Percentiles rank a stretch among this genome's conserved stretches.
phyloP scores from a whole-genome alignment of 768 basidiomycete species.

The Boletus sp. region DNA sequence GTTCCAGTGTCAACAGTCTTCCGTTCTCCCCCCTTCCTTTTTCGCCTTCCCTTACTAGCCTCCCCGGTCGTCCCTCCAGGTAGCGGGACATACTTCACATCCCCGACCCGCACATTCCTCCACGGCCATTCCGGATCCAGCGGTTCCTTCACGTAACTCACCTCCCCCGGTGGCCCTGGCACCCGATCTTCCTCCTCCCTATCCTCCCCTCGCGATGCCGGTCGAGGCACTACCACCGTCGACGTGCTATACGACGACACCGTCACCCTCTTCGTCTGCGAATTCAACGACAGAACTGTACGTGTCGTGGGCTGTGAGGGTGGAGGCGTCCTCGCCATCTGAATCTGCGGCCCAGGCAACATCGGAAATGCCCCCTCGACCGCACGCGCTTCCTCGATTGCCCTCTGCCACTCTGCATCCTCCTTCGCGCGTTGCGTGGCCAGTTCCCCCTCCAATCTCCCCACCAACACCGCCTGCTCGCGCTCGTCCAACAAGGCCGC shows the following conservation, averaged over 20 bases:
- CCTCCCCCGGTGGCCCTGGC: slow-evolving; percentile 37
- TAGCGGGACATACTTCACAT: slow-evolving; percentile 38
- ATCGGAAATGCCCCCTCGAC: slow-evolving; percentile 64
- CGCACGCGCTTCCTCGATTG: slow-evolving; percentile 44
- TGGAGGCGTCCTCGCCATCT: slow-evolving; percentile 7
- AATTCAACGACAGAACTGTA: slow-evolving; percentile 59
- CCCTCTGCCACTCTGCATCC: slow-evolving; percentile 45
- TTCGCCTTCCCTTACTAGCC: background rate
- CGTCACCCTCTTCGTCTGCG: slow-evolving; percentile 48
- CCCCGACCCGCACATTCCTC: slow-evolving; percentile 39
- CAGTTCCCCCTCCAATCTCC: slow-evolving; percentile 45
- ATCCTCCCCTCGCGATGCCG: slow-evolving; percentile 36
- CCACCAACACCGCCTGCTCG: slow-evolving; percentile 37
- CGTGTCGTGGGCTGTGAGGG: slow-evolving; percentile 40
- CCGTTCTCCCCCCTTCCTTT: background rate
- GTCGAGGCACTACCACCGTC: slow-evolving; percentile 31
- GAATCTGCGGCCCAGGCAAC: slow-evolving; percentile 30
- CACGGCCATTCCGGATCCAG: slow-evolving; percentile 39
- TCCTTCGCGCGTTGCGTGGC: slow-evolving; percentile 45
- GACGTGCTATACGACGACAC: slow-evolving; percentile 51
- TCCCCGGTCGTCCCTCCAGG: slow-evolving; percentile 4
- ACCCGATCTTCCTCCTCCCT: slow-evolving; percentile 40
- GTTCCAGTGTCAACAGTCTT: background rate
- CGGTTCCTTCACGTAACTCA: slow-evolving; percentile 33
- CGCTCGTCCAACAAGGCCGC: slow-evolving; percentile 36